These are phyloP conservation scores for Aurinia saxatilis DNA, from an alignment of 345 rosid species.

Conservation along the genomic window DNA sequence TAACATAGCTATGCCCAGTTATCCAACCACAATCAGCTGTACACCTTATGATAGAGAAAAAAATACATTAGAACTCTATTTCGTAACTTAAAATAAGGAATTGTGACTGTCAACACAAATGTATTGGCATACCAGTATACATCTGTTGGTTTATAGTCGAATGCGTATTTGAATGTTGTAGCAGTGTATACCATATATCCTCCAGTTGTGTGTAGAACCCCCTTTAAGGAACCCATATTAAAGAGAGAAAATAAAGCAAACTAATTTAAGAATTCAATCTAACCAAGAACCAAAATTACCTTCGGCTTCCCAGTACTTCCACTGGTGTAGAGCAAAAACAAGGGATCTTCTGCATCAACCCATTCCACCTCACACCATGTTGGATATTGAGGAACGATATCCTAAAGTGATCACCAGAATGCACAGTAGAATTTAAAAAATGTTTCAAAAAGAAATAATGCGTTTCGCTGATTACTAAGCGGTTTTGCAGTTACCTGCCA, in stretches of 20 bases:
- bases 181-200: conserved; percentile 97
- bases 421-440: background rate
- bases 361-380: conserved; percentile 85
- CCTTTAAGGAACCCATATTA: conserved; percentile 41
- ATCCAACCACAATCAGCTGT: conserved; percentile 99
- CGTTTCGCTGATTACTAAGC: background rate
- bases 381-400: conserved; percentile 70
- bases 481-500: conserved; percentile 64
- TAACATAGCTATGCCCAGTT: conserved; percentile 97
- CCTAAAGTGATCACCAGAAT: conserved; percentile 41
- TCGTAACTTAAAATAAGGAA: conserved; percentile 1
- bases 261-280: background rate
- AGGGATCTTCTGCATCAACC: conserved; percentile 99
- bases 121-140: conserved; percentile 65
- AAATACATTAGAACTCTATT: conserved; percentile 5
- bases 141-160: conserved; percentile 88
- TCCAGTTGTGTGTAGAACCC: conserved; percentile 96
- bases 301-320: conserved; percentile 99
- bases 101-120: background rate
- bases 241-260: background rate
- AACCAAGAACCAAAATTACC: conserved; percentile 35
- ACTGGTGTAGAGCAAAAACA: conserved; percentile 90
- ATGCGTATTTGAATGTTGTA: conserved; percentile 94
- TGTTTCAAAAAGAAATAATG: background rate
- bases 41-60: conserved; percentile 54